A percentile compares a stretch with the other conserved stretches of the same genome.
These are phyloP conservation scores for Pontederia crassipes DNA, from an alignment of 176 grass and related monocot genomes.

Conservation along the genomic window DNA sequence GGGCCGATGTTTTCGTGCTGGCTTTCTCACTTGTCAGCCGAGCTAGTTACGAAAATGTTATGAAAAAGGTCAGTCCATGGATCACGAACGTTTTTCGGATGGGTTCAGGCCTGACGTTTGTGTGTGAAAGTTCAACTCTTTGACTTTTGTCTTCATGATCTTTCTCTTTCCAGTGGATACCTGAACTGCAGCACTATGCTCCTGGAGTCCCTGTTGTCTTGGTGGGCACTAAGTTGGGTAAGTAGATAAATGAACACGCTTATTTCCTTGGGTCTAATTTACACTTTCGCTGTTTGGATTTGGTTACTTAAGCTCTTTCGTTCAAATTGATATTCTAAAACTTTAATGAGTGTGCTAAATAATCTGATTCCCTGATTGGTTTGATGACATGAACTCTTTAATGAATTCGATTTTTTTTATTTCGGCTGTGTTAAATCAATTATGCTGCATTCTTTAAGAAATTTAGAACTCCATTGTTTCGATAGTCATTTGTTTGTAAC, in stretches of 20 bases:
- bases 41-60: constrained; percentile 88
- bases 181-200: constrained; percentile 85
- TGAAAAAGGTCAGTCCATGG: constrained; percentile 54
- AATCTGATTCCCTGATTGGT: background rate
- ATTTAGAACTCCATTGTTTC: background rate
- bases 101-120: background rate
- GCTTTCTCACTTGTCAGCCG: constrained; percentile 86
- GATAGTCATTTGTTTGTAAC: no score
- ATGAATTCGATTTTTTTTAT: background rate
- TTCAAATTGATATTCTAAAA: no score
- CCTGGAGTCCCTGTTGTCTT: constrained; percentile 87
- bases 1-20: constrained; percentile 85
- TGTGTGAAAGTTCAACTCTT: background rate
- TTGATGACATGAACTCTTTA: constrained; percentile 1
- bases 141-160: constrained; percentile 2
- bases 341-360: no score
- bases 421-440: background rate
- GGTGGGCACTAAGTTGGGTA: constrained; percentile 82
- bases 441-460: no score
- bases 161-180: constrained; percentile 51
- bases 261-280: background rate
- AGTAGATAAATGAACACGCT: constrained; percentile 8
- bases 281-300: background rate
- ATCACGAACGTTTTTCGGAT: background rate
- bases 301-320: background rate